phyloP scores from a whole-genome alignment of 495 filamentous ascomycete species.

The Podospora appendiculata region DNA sequence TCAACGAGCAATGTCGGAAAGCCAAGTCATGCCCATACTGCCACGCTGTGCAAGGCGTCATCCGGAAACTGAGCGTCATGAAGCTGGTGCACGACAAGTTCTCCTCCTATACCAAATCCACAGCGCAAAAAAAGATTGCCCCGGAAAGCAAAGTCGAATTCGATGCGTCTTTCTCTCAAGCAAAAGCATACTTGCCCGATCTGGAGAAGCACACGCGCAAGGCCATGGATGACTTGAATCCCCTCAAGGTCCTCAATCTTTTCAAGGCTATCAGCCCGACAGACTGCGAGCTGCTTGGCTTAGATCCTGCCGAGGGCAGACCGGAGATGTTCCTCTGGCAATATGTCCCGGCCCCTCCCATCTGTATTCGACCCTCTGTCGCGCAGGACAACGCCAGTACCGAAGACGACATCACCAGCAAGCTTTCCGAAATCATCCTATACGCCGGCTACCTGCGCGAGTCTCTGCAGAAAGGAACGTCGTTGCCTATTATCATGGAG shows the following conservation, averaged over 20 bases:
- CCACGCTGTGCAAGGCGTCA: slow-evolving; percentile 71
- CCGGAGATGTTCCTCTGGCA: slow-evolving; percentile 99
- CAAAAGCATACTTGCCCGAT: slow-evolving; percentile 64
- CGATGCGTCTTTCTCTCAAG: slow-evolving; percentile 73
- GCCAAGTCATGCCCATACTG: slow-evolving; percentile 69
- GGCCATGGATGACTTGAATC: slow-evolving; percentile 90
- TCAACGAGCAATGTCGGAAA: slow-evolving; percentile 84
- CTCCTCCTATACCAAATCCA: slow-evolving; percentile 75
- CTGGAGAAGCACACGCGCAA: slow-evolving; percentile 86
- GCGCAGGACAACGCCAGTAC: slow-evolving; percentile 84
- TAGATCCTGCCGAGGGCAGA: slow-evolving; percentile 77
- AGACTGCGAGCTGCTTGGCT: slow-evolving; percentile 85
- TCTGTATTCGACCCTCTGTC: slow-evolving; percentile 89
- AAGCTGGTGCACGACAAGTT: slow-evolving; percentile 95
- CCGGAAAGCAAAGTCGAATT: slow-evolving; percentile 74
- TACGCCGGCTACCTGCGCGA: slow-evolving; percentile 77
- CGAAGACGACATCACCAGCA: slow-evolving; percentile 93
- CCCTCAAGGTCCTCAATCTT: slow-evolving; percentile 77
- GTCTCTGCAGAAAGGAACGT: slow-evolving; percentile 70
- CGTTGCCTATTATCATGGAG: slow-evolving; percentile 87
- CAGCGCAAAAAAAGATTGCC: slow-evolving; percentile 70
- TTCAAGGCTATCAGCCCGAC: slow-evolving; percentile 78
- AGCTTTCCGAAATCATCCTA: slow-evolving; percentile 86
- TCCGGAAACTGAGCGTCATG: slow-evolving; percentile 78
- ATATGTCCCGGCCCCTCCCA: slow-evolving; percentile 85